A percentile compares a stretch with the other conserved stretches of the same genome.
phyloP scores from a whole-genome alignment of 2,329 filamentous ascomycete species.

The Alternaria angustiovoidea region DNA sequence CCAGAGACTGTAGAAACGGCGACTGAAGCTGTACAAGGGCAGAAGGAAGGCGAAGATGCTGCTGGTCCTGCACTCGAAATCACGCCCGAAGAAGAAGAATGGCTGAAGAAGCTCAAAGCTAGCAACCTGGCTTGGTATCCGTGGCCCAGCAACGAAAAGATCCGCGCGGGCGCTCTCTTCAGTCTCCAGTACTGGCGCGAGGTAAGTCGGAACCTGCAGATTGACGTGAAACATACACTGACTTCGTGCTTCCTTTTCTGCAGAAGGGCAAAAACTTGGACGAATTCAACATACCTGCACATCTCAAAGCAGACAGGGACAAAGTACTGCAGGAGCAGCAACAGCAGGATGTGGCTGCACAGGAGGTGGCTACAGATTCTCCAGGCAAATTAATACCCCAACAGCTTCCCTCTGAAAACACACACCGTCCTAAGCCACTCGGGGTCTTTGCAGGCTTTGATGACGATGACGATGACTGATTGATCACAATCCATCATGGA shows the following conservation, averaged over 20 bases:
- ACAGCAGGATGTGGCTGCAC: neutral
- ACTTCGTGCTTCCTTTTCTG: neutral
- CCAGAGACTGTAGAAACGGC: slow-evolving; percentile 29
- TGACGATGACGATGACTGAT: slow-evolving; percentile 8
- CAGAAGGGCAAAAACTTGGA: slow-evolving; percentile 28
- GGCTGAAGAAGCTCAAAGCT: slow-evolving; percentile 43
- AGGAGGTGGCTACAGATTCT: neutral
- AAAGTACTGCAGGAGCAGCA: slow-evolving; percentile 5
- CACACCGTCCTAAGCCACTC: slow-evolving; percentile 5
- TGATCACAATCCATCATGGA: neutral
- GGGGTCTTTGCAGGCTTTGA: slow-evolving; percentile 15
- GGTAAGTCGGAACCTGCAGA: neutral
- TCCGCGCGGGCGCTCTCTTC: slow-evolving; percentile 70
- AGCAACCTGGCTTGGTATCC: slow-evolving; percentile 66
- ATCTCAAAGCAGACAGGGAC: slow-evolving; percentile 30
- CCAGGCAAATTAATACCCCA: neutral
- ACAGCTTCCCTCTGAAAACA: slow-evolving; percentile 1
- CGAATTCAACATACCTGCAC: slow-evolving; percentile 32
- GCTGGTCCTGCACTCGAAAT: slow-evolving; percentile 27
- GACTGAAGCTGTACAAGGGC: slow-evolving; percentile 31
- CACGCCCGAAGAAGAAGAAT: slow-evolving; percentile 45
- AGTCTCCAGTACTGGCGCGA: slow-evolving; percentile 36
- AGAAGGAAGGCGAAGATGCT: slow-evolving; percentile 23
- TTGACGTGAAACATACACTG: neutral
- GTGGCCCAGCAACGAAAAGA: slow-evolving; percentile 77